These are phyloP conservation scores for Aspergillus fumigatiaffinis DNA, from an alignment of 2,329 filamentous ascomycete genomes.

Conservation along the genomic window DNA sequence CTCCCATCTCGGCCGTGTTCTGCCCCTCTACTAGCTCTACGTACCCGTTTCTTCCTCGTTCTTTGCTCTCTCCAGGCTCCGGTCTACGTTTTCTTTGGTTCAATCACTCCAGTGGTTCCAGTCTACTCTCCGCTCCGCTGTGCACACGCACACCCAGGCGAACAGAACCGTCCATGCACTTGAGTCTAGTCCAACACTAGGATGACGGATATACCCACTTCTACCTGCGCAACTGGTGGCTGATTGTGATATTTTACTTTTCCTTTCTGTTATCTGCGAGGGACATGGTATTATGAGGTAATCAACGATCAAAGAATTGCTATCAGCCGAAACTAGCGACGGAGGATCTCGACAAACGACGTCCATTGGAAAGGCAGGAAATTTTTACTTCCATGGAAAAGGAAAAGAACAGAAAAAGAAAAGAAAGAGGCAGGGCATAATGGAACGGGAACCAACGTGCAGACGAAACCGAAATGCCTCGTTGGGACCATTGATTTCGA, in stretches of 20 bases:
- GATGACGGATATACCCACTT: not conserved
- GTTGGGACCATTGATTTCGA: too few species aligned
- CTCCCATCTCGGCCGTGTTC: not conserved
- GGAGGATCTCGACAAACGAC: not conserved
- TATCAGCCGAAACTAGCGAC: not conserved
- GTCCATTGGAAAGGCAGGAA: not conserved
- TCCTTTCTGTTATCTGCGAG: not conserved
- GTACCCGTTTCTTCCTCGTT: not conserved
- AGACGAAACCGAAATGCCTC: slow-evolving; percentile 1
- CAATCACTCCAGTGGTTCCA: not conserved
- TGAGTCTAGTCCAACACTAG: not conserved
- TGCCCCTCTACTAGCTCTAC: not conserved
- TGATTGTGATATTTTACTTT: not conserved
- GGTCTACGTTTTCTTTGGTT: not conserved
- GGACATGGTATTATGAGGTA: not conserved
- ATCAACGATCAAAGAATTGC: not conserved
- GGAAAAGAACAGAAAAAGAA: not conserved
- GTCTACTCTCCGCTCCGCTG: slow-evolving; percentile 6
- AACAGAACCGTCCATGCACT: not conserved
- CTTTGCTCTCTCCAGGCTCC: not conserved
- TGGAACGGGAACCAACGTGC: slow-evolving; percentile 12
- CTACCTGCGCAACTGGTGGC: not conserved
- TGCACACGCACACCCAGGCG: slow-evolving; percentile 5
- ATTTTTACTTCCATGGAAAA: not conserved
- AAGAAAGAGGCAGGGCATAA: not conserved